A percentile compares a stretch with the other conserved stretches of the same genome.
These are phyloP conservation scores for Sporisorium graminicola DNA, from an alignment of 1,284 basidiomycete genomes.

Conservation along the genomic window DNA sequence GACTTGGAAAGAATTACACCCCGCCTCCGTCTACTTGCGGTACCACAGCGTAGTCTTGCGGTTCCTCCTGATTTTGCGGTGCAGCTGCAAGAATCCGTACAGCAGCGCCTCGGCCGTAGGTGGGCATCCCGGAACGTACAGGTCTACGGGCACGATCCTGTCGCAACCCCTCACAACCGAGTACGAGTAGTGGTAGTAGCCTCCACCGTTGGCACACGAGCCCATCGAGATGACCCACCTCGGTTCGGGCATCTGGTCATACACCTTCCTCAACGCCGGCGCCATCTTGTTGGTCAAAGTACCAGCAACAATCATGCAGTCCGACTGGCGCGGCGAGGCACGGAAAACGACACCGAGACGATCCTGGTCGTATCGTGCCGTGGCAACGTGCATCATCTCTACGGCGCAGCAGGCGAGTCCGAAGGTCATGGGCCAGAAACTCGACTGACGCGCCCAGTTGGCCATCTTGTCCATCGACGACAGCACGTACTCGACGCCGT, in stretches of 20 bases:
- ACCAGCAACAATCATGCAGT: slow-evolving; percentile 99
- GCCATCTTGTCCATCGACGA: slow-evolving; percentile 96
- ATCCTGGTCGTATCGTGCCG: slow-evolving; percentile 98
- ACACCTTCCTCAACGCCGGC: slow-evolving; percentile 72
- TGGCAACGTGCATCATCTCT: slow-evolving; percentile 92
- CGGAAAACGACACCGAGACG: slow-evolving; percentile 97
- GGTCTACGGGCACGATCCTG: slow-evolving; percentile 97
- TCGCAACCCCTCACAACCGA: slow-evolving; percentile 99
- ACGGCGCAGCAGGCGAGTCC: slow-evolving; percentile 98
- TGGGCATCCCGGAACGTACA: slow-evolving; percentile 85
- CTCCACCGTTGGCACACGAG: slow-evolving; percentile 97
- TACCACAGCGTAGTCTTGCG: slow-evolving; percentile 92
- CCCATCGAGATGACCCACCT: slow-evolving; percentile 99
- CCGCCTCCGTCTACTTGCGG: slow-evolving; percentile 59
- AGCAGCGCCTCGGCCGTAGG: slow-evolving; percentile 87
- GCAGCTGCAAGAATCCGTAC: slow-evolving; percentile 80
- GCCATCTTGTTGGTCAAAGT: slow-evolving; percentile 99
- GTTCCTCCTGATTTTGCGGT: slow-evolving; percentile 94
- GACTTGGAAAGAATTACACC: not conserved
- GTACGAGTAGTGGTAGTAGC: slow-evolving; percentile 96
- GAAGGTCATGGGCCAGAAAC: slow-evolving; percentile 99
- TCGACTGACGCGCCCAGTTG: slow-evolving; percentile 97
- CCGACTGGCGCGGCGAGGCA: slow-evolving; percentile 95
- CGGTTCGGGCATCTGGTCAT: slow-evolving; percentile 70
- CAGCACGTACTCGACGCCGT: slow-evolving; percentile 94